Percentiles rank a stretch among this genome's conserved stretches.
Conservation (phyloP, 75 land plant genomes). For the Pinus taeda region DNA sequence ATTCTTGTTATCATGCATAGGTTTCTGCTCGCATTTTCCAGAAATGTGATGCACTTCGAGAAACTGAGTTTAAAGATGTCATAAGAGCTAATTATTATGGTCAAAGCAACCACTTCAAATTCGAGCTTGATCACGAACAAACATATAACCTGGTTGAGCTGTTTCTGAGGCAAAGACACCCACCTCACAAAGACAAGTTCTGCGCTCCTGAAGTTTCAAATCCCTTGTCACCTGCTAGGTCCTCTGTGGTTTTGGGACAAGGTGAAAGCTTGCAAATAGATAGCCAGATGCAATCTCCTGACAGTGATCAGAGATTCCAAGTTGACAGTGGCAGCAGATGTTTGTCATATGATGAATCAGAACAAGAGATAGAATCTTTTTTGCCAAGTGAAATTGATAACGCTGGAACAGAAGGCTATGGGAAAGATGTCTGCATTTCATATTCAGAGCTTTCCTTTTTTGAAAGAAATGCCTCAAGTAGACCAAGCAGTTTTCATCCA, state of each 20-base stretch:
- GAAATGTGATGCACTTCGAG: conserved; percentile 30
- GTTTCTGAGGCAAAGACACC: not conserved
- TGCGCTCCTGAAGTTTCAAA: too few relatives aligned
- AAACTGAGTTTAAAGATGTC: conserved; percentile 42
- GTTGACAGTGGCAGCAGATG: not conserved
- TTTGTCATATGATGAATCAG: not conserved
- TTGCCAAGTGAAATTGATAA: not conserved
- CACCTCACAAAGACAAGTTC: too few relatives aligned
- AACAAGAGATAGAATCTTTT: not conserved
- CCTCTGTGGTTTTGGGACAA: too few relatives aligned
- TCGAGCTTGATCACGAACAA: conserved; percentile 64
- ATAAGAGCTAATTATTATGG: conserved; percentile 55
- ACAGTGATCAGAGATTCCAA: too few relatives aligned
- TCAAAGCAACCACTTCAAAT: conserved; percentile 33
- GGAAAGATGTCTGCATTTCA: not conserved
- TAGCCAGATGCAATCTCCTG: too few relatives aligned
- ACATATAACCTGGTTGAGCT: conserved; percentile 18
- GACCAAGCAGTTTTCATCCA: not conserved
- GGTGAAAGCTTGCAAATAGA: too few relatives aligned
- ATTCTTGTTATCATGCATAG: conserved; percentile 7
- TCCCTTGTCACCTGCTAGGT: too few relatives aligned
- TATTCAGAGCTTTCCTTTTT: not conserved
- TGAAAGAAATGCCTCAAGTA: not conserved
- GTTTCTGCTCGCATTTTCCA: conserved; percentile 20
- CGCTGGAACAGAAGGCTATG: not conserved